Percentiles rank a stretch among this genome's conserved stretches.
Evolutionary conservation across 768 basidiomycete genomes (phyloP).

Genomic region (Leccinum ochraceum): DNA sequence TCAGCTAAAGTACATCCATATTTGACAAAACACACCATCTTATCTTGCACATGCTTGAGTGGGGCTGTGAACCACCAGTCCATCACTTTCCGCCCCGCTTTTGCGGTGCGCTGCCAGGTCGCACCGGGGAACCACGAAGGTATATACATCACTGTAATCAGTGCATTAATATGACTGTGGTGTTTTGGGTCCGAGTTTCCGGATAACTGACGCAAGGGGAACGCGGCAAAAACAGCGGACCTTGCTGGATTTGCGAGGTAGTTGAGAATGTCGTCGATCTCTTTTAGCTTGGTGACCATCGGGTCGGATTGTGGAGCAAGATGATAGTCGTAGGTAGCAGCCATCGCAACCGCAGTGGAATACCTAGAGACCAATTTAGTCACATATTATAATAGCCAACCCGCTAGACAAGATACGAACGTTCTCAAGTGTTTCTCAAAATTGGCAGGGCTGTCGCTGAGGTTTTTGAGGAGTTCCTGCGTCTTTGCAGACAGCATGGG

Average conservation of each 20-base stretch:
- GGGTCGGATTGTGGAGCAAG: slow-evolving; percentile 9
- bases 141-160: slow-evolving; percentile 4
- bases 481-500: slow-evolving; percentile 4
- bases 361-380: background rate
- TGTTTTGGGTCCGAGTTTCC: background rate
- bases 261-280: background rate
- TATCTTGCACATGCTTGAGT: background rate
- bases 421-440: slow-evolving; percentile 13
- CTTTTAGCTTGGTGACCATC: slow-evolving; percentile 9
- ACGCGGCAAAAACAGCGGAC: slow-evolving; percentile 6
- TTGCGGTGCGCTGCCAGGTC: slow-evolving; percentile 1
- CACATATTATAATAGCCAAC: background rate
- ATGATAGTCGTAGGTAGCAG: slow-evolving; percentile 13
- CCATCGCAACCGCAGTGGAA: slow-evolving; percentile 14
- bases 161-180: background rate
- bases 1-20: background rate
- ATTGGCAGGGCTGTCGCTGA: slow-evolving; percentile 2
- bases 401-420: background rate
- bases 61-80: slow-evolving; percentile 8
- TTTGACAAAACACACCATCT: background rate
- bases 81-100: background rate
- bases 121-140: slow-evolving; percentile 11
- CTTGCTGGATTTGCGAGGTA: background rate
- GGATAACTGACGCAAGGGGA: slow-evolving; percentile 8
- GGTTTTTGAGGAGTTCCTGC: slow-evolving; percentile 5